Conservation (phyloP, 768 basidiomycete genomes). For the Tylopilus sp. region DNA sequence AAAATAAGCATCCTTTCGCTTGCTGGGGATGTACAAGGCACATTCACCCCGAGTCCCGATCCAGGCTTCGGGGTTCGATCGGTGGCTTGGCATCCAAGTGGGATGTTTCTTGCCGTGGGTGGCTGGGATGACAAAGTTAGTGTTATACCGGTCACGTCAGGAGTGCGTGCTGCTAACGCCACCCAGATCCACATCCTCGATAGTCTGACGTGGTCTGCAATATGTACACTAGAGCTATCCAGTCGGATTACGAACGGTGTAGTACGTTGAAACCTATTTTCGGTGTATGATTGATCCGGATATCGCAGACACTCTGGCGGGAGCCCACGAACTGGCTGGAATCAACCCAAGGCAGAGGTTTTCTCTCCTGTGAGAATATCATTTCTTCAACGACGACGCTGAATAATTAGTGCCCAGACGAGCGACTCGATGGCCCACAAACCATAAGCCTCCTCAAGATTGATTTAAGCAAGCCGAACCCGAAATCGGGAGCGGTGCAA, state of each 20-base stretch:
- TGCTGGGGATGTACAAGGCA: conserved; percentile 57
- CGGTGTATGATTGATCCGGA: neutral
- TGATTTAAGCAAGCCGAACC: conserved; percentile 60
- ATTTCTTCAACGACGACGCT: neutral
- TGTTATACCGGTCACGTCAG: neutral
- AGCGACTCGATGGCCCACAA: conserved; percentile 56
- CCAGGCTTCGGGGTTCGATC: conserved; percentile 80
- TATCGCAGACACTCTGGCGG: conserved; percentile 70
- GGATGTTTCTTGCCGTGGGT: conserved; percentile 74
- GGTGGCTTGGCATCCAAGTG: conserved; percentile 84
- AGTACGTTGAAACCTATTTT: conserved; percentile 41
- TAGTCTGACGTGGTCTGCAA: conserved; percentile 68
- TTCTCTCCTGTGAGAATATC: conserved; percentile 68
- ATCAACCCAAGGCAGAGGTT: conserved; percentile 79
- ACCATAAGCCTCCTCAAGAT: conserved; percentile 46
- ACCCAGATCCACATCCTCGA: conserved; percentile 72
- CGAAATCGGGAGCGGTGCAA: conserved; percentile 66
- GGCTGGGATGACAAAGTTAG: conserved; percentile 88
- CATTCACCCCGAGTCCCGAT: conserved; percentile 70
- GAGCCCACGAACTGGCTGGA: conserved; percentile 86
- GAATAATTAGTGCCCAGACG: conserved; percentile 43
- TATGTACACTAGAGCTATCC: conserved; percentile 59
- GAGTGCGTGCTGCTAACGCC: neutral
- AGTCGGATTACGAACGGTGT: conserved; percentile 52
- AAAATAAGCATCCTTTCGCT: conserved; percentile 71